Evolutionary conservation across 2,329 filamentous ascomycete species (phyloP).

Genomic region (Colletotrichum tamarilloi): DNA sequence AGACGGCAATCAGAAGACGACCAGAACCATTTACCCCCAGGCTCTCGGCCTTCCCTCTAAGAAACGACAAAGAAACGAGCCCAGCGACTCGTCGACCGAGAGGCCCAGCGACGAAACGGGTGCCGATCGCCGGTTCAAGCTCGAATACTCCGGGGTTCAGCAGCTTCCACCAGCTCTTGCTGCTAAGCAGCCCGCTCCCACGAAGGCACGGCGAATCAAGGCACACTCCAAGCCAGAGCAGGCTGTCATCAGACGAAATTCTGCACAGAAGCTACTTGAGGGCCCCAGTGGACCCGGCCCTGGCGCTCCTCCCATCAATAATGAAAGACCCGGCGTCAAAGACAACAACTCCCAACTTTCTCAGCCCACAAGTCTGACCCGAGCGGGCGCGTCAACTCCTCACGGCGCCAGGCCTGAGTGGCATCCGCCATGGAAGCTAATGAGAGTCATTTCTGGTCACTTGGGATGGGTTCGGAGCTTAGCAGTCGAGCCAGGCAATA

Average conservation of each 20-base stretch:
- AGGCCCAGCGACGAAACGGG: background rate
- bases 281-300: conserved; percentile 18
- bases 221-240: conserved; percentile 56
- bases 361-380: conserved; percentile 47
- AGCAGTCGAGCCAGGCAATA: conserved; percentile 93
- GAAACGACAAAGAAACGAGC: conserved; percentile 50
- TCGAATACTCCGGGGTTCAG: conserved; percentile 82
- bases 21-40: conserved; percentile 52
- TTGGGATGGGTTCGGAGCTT: conserved; percentile 92
- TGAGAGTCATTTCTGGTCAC: conserved; percentile 97
- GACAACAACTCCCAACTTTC: background rate
- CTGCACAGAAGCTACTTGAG: conserved; percentile 50
- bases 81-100: background rate
- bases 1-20: conserved; percentile 53
- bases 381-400: conserved; percentile 26
- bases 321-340: background rate
- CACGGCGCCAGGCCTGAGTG: conserved; percentile 82
- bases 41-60: conserved; percentile 29
- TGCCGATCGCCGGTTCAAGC: conserved; percentile 65
- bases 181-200: conserved; percentile 74
- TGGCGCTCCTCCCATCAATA: background rate
- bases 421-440: conserved; percentile 98
- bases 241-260: conserved; percentile 51
- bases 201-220: conserved; percentile 46
- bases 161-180: conserved; percentile 82